Evolutionary conservation across 805 yeast genomes (phyloP).

Genomic region (Candida sithepensis): DNA sequence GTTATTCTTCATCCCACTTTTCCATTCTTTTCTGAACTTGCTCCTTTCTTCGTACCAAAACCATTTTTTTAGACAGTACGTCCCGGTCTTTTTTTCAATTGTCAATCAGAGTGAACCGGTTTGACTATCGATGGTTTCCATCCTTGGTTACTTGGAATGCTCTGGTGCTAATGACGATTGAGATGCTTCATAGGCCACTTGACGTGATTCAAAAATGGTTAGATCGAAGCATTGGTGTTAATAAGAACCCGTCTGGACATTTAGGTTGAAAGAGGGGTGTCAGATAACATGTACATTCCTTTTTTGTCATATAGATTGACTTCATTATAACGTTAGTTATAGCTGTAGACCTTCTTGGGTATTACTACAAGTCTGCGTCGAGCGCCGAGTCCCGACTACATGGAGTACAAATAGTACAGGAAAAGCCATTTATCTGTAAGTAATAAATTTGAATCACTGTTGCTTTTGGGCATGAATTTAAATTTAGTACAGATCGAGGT

Average conservation of each 20-base stretch:
- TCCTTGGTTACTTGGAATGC: not conserved
- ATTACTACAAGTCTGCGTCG: too few relatives aligned
- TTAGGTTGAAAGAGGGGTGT: slow-evolving; percentile 35
- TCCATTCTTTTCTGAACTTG: not conserved
- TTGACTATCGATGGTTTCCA: not conserved
- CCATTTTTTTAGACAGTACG: slow-evolving; percentile 37
- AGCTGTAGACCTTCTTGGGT: too few relatives aligned
- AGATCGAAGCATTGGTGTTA: slow-evolving; percentile 26
- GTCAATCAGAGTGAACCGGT: not conserved
- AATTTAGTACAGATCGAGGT: too few relatives aligned
- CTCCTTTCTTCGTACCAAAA: slow-evolving; percentile 27
- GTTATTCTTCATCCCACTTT: slow-evolving; percentile 2
- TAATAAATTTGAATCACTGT: too few relatives aligned
- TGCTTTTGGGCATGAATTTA: too few relatives aligned
- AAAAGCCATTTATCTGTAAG: too few relatives aligned
- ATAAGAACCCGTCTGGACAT: slow-evolving; percentile 37
- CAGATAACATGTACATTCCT: slow-evolving; percentile 31
- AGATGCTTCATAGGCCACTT: slow-evolving; percentile 9
- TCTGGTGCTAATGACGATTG: not conserved
- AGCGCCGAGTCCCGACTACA: too few relatives aligned
- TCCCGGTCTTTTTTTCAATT: slow-evolving; percentile 1
- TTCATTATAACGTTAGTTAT: too few relatives aligned
- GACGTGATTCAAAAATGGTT: slow-evolving; percentile 34
- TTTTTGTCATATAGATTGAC: too few relatives aligned
- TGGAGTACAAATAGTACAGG: too few relatives aligned